Evolutionary conservation across 192 early-diverging fungal genomes (phyloP), one percentile per base, ranked within the genome.

Genomic region (Martensiomyces pterosporus): DNA sequence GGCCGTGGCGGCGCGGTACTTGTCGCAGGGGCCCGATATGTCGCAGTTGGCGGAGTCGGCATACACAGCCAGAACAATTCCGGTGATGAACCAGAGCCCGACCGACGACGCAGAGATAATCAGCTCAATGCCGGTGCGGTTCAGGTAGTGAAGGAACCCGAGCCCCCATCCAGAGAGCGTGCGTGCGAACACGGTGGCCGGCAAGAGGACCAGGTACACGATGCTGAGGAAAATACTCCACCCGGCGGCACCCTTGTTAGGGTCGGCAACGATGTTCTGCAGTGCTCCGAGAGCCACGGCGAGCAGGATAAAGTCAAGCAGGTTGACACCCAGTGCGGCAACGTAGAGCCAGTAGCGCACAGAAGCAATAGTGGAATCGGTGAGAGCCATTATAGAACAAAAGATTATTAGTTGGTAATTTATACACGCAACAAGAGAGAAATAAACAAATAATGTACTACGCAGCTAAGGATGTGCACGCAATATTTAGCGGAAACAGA

Each of bases 211-310:
- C 27, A 73, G 49, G 9, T 48, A 53, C 10, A 50, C 34, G 15
- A 65, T 27, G 2, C 62, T 65, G 12, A 65, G 62, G 57, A 73
- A 73, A 62, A 73, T 65, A 9, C 62, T 73, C 46, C 56, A 73
- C 9, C 61, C 62, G 3, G 69, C 57, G 0, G 62, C 69, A 12
- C 69, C 69, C 44, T 39, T 38, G 10, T 43, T 24, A 8, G 15
- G 9, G 29, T 29, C 9, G 4, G 39, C 3, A 36, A 12, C 9
- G 44, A 48, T 47, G 6, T 32, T 32, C 6, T 32, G 5, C 32
- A 72, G 48, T 16, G 43, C 50, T 24, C 26, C 58, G 48, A 73
- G 52, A 6, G 62, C 50, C 4, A 73, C 52, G 18, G 62, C 62
- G 13, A 57, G 57, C 37, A 65, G 49, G 10, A 73, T 73, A 13